These are phyloP conservation scores for Solanum hybrid DNA, from an alignment of 305 asterid species.

Conservation along the genomic window DNA sequence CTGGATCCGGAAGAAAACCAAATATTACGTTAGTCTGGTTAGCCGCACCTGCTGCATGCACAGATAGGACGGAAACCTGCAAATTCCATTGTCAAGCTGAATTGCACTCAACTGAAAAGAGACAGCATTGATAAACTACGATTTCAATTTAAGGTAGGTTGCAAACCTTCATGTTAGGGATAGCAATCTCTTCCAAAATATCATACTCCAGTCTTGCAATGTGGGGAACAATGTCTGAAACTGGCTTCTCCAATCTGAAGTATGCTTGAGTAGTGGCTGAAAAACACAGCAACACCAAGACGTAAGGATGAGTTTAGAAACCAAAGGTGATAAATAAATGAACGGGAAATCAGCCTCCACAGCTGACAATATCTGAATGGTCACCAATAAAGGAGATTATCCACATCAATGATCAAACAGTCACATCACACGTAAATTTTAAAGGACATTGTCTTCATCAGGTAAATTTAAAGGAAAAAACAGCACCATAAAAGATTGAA, in stretches of 20 bases:
- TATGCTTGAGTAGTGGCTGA: slow-evolving; percentile 81
- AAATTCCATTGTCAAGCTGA: not conserved
- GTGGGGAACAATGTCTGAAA: slow-evolving; percentile 57
- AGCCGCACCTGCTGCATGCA: slow-evolving; percentile 49
- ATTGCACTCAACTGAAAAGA: slow-evolving; percentile 1
- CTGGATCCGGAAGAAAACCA: slow-evolving; percentile 63
- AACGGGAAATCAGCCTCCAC: not conserved
- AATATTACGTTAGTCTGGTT: slow-evolving; percentile 52
- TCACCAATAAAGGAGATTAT: not conserved
- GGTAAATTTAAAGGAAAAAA: not conserved
- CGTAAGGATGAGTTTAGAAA: not conserved
- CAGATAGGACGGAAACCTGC: slow-evolving; percentile 68
- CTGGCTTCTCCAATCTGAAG: slow-evolving; percentile 67
- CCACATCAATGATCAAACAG: not conserved
- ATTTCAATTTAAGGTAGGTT: slow-evolving; percentile 3
- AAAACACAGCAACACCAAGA: slow-evolving; percentile 4
- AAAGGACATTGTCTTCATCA: not conserved
- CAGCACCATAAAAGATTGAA: not conserved
- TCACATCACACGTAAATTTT: not conserved
- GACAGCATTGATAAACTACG: not conserved
- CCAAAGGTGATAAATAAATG: not conserved
- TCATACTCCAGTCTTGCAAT: slow-evolving; percentile 68
- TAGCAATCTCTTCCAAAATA: slow-evolving; percentile 64
- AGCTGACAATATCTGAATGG: not conserved
- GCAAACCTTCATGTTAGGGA: slow-evolving; percentile 68